phyloP scores from a whole-genome alignment of 2,329 filamentous ascomycete species.

The Paraphoma sp. region DNA sequence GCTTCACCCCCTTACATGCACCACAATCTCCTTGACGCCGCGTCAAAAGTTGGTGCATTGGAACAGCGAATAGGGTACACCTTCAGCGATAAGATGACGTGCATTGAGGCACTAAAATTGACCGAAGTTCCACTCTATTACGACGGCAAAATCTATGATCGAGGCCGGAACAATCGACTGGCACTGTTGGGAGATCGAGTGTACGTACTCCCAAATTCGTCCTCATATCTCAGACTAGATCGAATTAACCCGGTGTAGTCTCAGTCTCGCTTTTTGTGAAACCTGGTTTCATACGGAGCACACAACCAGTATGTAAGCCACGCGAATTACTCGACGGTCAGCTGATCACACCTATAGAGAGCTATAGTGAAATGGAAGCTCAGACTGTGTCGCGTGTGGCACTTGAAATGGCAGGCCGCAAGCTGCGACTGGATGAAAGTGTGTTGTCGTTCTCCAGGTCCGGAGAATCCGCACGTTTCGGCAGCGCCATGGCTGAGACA shows the following conservation, averaged over 20 bases:
- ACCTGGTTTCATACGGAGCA: conserved; percentile 24
- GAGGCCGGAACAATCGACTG: conserved; percentile 23
- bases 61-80: conserved; percentile 24
- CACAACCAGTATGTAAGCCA: conserved; percentile 5
- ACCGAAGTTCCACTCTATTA: conserved; percentile 19
- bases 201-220: not conserved
- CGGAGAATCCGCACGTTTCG: not conserved
- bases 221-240: not conserved
- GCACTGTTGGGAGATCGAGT: conserved; percentile 30
- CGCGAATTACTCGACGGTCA: not conserved
- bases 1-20: conserved; percentile 4
- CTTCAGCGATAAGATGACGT: conserved; percentile 25
- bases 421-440: conserved; percentile 12
- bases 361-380: conserved; percentile 7
- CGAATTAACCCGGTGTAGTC: not conserved
- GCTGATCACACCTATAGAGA: conserved; percentile 7
- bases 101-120: conserved; percentile 27
- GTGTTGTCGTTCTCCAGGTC: conserved; percentile 2
- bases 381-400: conserved; percentile 8
- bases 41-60: conserved; percentile 16
- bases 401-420: conserved; percentile 8
- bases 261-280: conserved; percentile 12
- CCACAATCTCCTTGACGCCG: conserved; percentile 24
- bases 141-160: conserved; percentile 10
- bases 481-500: conserved; percentile 18